phyloP scores from a whole-genome alignment of 78 protist genomes.

The Polysphondylium violaceum region DNA sequence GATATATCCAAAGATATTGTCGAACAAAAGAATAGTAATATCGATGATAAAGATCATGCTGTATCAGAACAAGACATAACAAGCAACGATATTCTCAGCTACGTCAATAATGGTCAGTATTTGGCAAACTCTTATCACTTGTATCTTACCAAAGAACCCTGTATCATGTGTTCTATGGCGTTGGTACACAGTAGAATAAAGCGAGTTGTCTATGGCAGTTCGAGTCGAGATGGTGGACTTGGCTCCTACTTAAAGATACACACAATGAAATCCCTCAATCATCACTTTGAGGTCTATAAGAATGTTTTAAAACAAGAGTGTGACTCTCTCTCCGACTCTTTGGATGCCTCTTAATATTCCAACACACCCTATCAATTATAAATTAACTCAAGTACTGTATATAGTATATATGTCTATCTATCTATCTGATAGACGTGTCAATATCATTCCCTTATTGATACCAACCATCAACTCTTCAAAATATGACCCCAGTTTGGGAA shows the following conservation, averaged over 20 bases:
- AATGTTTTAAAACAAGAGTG: slow-evolving; percentile 38
- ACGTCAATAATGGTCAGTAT: slow-evolving; percentile 30
- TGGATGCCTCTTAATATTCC: no score
- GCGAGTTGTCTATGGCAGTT: slow-evolving; percentile 42
- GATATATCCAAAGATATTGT: neutral
- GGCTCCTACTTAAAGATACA: slow-evolving; percentile 42
- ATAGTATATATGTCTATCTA: no score
- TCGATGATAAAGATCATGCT: neutral
- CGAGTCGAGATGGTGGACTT: slow-evolving; percentile 33
- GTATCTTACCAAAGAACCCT: slow-evolving; percentile 37
- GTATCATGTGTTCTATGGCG: slow-evolving; percentile 59
- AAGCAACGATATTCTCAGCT: slow-evolving; percentile 2
- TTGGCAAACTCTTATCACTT: slow-evolving; percentile 21
- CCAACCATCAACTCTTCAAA: no score
- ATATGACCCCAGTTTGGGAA: no score
- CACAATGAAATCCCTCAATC: slow-evolving; percentile 61
- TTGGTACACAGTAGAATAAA: slow-evolving; percentile 56
- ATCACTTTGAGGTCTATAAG: slow-evolving; percentile 46
- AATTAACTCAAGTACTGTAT: no score
- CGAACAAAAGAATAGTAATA: neutral
- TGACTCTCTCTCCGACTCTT: neutral
- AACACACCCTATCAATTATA: no score
- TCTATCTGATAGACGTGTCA: no score
- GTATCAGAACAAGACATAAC: neutral
- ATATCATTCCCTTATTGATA: no score